Evolutionary conservation across 176 grass and related monocot species (phyloP), one percentile per base, ranked within the genome.

Genomic region (Tuctoria greenei): DNA sequence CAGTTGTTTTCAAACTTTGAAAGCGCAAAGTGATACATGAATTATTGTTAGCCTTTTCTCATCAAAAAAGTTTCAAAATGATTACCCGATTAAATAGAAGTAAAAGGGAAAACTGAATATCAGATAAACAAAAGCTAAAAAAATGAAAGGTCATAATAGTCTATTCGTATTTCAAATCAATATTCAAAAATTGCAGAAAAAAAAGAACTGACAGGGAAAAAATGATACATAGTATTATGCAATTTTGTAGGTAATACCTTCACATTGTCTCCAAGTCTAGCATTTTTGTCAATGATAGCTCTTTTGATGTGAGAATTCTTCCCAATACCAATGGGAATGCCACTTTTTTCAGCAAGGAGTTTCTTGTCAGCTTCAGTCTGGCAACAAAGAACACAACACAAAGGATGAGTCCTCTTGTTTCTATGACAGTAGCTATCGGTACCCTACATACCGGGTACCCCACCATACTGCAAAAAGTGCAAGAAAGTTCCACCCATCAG

Each of bases 281-380:
- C 92, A 77, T 99, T 99, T 86, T 99, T 99, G 79, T 99, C 96
- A 75, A 99, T 99, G 40, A 99, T 99, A 43, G 96, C 96, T 80
- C 85, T 82, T 88, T 69, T 99, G 60, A 99, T 81, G 42, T 99
- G 92, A 65, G 80, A 83, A 76, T 95, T 88, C 67, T 87, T 95
- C 69, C 92, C 92, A 39, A 95, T 95, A 60, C 96, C 96, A 75
- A 99, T 99, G 39, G 96, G 89, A 66, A 99, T 87, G 16, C 87
- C 82, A 46, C 96, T 92, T 55, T 88, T 91, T 65, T 79, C 81
- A 54, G 85, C 63, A 46, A 92, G 81, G 35, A 81, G 77, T 77
- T 85, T 87, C 78, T 95, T 99, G 49, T 99, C 96, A 11, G 82
- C 80, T 61, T 92, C 92, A 24, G 96, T 99, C 96, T 99, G 75